Base-by-base conservation (phyloP, 208 protist genomes). In the Acanthamoeba triangularis region DNA sequence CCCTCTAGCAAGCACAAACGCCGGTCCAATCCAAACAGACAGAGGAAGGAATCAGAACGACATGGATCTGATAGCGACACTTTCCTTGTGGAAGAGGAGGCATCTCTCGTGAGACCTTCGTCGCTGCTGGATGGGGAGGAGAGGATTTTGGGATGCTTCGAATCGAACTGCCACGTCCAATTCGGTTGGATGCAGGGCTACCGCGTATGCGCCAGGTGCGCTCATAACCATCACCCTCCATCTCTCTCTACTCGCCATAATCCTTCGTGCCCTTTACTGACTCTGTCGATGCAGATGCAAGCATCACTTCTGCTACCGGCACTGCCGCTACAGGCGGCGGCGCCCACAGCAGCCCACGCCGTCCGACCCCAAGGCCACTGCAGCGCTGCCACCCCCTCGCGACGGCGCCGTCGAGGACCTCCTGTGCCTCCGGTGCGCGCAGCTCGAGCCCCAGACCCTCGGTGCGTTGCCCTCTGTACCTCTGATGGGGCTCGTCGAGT, bases 121-220 rank as follows among this genome's bases (percentile, higher is more conserved):
- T 54, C 74, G 20, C 49, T 93, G 88, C 88, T 93, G 14, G 88
- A 93, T 76, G 88, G n/a, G 7, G 88, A 93, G 35, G 88, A 69
- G 28, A 93, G 52, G 88, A 52, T 93, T 11, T 16, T 93, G 88
- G 88, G 88, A 10, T 93, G 88, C 47, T 93, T 76, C 35, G 59
- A 93, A 28, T 93, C 61, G 13, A 33, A n/a, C 61, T 93, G 88
- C 61, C 28, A n/a, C 44, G 65, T 80, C 8, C 88, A 78, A n/a
- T 93, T 93, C 33, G 88, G 88, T 14, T 93, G 88, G 88, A 69
- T 69, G 59, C 59, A 72, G 30, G 88, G 88, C 88, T 93, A 93
- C 37, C 88, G 88, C 33, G 41, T 93, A 2, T 93, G 88, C 49
- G 23, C 63, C 63, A 35, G 63, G 88, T 93, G 25, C 20, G 59